Percentiles rank a stretch among this genome's conserved stretches.
phyloP scores from a whole-genome alignment of 2,329 filamentous ascomycete genomes.

The Colletotrichum cuscutae region DNA sequence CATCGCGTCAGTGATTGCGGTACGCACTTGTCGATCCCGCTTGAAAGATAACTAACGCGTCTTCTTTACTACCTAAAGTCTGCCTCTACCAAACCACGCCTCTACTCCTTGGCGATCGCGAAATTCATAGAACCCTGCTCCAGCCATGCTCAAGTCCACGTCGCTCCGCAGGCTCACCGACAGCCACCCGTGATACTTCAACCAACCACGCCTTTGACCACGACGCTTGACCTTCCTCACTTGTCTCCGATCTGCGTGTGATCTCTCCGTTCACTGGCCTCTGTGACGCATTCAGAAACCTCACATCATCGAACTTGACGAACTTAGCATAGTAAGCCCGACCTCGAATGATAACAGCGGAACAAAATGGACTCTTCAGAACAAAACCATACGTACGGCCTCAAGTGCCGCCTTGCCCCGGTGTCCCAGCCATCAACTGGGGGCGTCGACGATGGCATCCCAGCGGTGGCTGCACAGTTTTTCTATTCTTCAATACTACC shows the following conservation, averaged over 20 bases:
- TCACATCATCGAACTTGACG: neutral
- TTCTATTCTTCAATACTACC: conserved; percentile 87
- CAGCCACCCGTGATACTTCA: neutral
- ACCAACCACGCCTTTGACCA: neutral
- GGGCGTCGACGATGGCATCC: conserved; percentile 58
- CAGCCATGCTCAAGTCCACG: conserved; percentile 5
- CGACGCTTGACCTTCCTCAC: neutral
- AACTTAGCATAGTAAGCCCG: neutral
- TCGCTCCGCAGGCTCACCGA: neutral
- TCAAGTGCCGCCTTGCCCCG: conserved; percentile 67
- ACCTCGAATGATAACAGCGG: too few relatives aligned
- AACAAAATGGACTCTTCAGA: conserved; percentile 7
- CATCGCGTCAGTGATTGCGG: neutral
- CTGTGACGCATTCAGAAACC: neutral
- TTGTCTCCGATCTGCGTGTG: neutral
- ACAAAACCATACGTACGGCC: conserved; percentile 65
- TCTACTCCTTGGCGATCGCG: neutral
- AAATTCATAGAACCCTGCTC: neutral
- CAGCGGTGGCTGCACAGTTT: conserved; percentile 76
- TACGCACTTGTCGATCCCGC: neutral
- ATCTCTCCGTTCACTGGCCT: neutral
- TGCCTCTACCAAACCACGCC: neutral
- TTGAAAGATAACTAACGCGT: neutral
- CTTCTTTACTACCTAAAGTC: neutral
- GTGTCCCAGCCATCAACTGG: conserved; percentile 47